A percentile compares a stretch with the other conserved stretches of the same genome.
Evolutionary conservation across 495 filamentous ascomycete genomes (phyloP).

Genomic region (Gamarada debralockiae): DNA sequence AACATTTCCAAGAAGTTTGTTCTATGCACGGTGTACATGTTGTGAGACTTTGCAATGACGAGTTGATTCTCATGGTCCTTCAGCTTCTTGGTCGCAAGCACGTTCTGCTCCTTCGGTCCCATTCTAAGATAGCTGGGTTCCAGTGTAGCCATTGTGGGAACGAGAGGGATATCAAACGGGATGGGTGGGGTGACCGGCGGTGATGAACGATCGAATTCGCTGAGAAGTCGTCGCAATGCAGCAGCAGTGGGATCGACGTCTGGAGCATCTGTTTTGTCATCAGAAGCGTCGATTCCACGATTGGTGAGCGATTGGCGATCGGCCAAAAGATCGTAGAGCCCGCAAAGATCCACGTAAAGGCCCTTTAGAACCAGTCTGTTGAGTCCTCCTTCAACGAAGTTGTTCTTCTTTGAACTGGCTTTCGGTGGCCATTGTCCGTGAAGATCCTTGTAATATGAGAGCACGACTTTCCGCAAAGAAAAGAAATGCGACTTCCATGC

Average conservation of each 20-base stretch:
- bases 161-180: constrained; percentile 81
- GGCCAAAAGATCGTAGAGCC: constrained; percentile 84
- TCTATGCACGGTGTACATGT: constrained; percentile 57
- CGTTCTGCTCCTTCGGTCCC: constrained; percentile 65
- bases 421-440: constrained; percentile 96
- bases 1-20: constrained; percentile 72
- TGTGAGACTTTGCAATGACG: constrained; percentile 72
- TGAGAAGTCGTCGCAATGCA: constrained; percentile 66
- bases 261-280: constrained; percentile 38
- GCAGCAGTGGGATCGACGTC: constrained; percentile 37
- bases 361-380: constrained; percentile 79
- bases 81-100: constrained; percentile 59
- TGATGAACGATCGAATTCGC: constrained; percentile 81
- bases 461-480: constrained; percentile 67
- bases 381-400: constrained; percentile 77
- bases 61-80: constrained; percentile 72
- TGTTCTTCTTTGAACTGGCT: constrained; percentile 86
- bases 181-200: constrained; percentile 89
- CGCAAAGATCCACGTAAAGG: constrained; percentile 80
- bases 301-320: constrained; percentile 65
- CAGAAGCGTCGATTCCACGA: constrained; percentile 34
- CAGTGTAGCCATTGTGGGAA: constrained; percentile 64
- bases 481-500: constrained; percentile 73
- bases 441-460: constrained; percentile 73
- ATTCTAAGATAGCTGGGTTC: constrained; percentile 57